Conservation (phyloP, 805 yeast species). For the Candida sanyiensis region DNA sequence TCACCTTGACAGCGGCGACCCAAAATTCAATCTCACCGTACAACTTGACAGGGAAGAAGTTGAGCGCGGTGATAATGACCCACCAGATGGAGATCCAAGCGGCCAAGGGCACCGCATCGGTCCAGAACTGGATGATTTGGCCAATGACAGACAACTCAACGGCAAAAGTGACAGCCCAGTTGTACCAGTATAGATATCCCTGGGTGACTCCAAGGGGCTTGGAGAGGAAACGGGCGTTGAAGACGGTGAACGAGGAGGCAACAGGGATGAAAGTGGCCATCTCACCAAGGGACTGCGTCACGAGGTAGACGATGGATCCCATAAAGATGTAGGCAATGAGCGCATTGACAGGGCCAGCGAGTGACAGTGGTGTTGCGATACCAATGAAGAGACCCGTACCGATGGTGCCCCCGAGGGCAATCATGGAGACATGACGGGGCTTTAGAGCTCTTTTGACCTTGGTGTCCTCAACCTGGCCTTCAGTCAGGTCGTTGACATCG, state of each 20-base stretch:
- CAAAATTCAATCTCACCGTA: slow-evolving; percentile 77
- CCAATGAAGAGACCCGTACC: slow-evolving; percentile 76
- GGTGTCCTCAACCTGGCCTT: slow-evolving; percentile 28
- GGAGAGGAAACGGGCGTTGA: slow-evolving; percentile 59
- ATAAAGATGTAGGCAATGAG: slow-evolving; percentile 61
- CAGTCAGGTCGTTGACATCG: slow-evolving; percentile 12
- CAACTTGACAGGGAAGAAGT: slow-evolving; percentile 60
- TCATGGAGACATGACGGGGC: slow-evolving; percentile 68
- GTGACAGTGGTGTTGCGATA: slow-evolving; percentile 45
- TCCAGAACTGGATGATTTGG: slow-evolving; percentile 61
- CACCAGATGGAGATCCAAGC: slow-evolving; percentile 70
- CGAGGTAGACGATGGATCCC: slow-evolving; percentile 58
- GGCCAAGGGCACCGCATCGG: slow-evolving; percentile 59
- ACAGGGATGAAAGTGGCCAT: slow-evolving; percentile 78
- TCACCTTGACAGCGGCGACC: slow-evolving; percentile 61
- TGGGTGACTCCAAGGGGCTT: slow-evolving; percentile 69
- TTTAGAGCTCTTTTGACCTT: slow-evolving; percentile 56
- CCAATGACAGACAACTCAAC: slow-evolving; percentile 70
- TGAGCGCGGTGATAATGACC: slow-evolving; percentile 47
- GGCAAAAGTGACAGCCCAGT: slow-evolving; percentile 75
- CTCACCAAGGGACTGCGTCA: slow-evolving; percentile 71
- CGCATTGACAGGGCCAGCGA: slow-evolving; percentile 67
- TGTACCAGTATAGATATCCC: slow-evolving; percentile 71
- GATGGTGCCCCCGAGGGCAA: slow-evolving; percentile 75
- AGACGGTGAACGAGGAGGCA: slow-evolving; percentile 61